Base-by-base conservation (phyloP, 208 protist genomes). In the Leishmania turanica region DNA sequence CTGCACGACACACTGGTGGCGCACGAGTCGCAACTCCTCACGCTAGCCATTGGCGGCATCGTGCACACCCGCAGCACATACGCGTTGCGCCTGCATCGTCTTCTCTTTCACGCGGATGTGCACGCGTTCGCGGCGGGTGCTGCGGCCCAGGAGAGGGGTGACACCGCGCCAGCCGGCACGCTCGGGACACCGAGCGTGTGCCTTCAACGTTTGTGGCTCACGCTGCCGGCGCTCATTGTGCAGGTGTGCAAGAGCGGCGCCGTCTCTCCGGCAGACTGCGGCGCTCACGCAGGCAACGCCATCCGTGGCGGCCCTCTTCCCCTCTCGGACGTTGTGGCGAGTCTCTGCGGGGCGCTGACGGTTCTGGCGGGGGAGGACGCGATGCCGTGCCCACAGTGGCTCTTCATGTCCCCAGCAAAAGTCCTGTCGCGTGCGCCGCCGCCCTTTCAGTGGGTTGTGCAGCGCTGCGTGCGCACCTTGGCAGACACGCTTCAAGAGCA, bases 101-200 rank as follows among this genome's bases (percentile, higher is more conserved):
- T 95, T 37, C 87, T 95, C 62, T 53, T 95, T 65, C 78, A 54
- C 17, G 82, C 79, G 21, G 92, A 95, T 79, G 64, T 95, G 9
- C 76, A 79, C 19, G 82, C 76, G 58, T 89, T 90, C 70, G 78
- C 76, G 80, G 82, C 74, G 8, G 80, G 77, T 0, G 72, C 70
- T 19, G 72, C 40, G 47, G 76, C 53, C 49, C 37, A 34, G 74
- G 51, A 24, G 58, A 34, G 24, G 64, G 60, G 47, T 45, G 65
- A 60, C n/a, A 11, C 54, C 3, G 37, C 77, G 5, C 75, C 34
- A 75, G 51, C 8, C 56, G 40, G 13, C 19, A 62, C 49, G 3
- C 6, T 71, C 2, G 70, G 45, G 24, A n/a, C 60, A 13, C 75
- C 84, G 3, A 72, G 53, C 9, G 54, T 60, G 56, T 86, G 78